Evolutionary conservation across 176 grass and related monocot species (phyloP).

Genomic region (Triticum monococcum): DNA sequence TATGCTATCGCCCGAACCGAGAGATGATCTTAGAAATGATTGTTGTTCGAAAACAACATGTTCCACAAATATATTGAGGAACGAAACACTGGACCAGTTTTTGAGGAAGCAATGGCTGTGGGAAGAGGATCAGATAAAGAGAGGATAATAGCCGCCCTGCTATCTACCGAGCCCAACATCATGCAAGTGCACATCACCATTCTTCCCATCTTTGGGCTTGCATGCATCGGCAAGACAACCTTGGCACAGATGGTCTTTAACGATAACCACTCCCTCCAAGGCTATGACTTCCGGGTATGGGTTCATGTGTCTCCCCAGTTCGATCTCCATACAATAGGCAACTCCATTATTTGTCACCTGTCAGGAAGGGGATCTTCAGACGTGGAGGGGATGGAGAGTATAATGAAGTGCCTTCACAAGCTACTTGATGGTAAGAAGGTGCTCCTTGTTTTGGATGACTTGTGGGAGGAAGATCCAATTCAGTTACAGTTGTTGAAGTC

Average conservation of each 20-base stretch:
- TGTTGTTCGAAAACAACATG: too few relatives aligned
- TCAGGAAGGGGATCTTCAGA: not conserved
- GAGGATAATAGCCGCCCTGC: not conserved
- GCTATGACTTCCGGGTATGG: not conserved
- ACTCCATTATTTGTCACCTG: not conserved
- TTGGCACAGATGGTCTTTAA: slow-evolving; percentile 1
- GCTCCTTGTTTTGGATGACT: not conserved
- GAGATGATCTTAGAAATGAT: too few relatives aligned
- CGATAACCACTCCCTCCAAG: not conserved
- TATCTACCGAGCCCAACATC: not conserved
- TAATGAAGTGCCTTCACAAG: not conserved
- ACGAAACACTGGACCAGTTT: not conserved
- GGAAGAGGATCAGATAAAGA: not conserved
- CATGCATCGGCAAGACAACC: not conserved
- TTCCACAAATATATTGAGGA: too few relatives aligned
- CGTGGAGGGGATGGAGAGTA: not conserved
- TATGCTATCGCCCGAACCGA: too few relatives aligned
- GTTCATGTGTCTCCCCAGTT: not conserved
- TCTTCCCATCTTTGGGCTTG: not conserved
- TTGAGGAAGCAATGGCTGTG: not conserved
- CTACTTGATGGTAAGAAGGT: not conserved
- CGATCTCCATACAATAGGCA: not conserved
- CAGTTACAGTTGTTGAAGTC: too few relatives aligned
- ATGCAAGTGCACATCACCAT: not conserved
- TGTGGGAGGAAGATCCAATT: not conserved